Conservation (phyloP, 805 yeast species). For the Pichia manshurica region DNA sequence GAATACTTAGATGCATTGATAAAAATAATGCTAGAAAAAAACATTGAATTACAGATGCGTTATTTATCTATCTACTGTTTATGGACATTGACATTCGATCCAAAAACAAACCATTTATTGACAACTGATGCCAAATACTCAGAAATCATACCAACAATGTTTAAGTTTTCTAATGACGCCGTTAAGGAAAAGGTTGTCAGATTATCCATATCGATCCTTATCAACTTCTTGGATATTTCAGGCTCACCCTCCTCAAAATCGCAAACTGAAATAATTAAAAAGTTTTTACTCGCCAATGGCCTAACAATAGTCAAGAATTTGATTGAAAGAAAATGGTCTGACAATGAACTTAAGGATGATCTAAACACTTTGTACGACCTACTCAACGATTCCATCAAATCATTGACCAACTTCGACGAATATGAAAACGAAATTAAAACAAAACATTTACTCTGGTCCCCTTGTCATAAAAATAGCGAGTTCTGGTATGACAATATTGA, state of each 20-base stretch:
- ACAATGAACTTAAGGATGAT: conserved; percentile 80
- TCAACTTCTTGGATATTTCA: conserved; percentile 45
- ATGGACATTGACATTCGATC: conserved; percentile 82
- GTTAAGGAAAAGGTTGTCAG: conserved; percentile 91
- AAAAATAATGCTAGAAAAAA: conserved; percentile 38
- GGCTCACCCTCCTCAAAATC: conserved; percentile 25
- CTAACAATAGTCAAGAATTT: conserved; percentile 61
- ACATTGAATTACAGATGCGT: conserved; percentile 68
- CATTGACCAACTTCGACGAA: conserved; percentile 88
- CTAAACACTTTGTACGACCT: conserved; percentile 50
- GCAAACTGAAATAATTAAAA: conserved; percentile 49
- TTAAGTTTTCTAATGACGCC: conserved; percentile 63
- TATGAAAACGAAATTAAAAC: conserved; percentile 79
- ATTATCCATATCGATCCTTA: conserved; percentile 67
- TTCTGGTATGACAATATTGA: conserved; percentile 84
- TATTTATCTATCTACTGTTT: conserved; percentile 71
- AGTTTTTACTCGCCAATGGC: conserved; percentile 69
- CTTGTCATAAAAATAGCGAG: conserved; percentile 82
- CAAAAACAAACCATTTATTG: conserved; percentile 34
- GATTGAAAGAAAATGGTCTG: conserved; percentile 88
- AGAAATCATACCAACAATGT: conserved; percentile 47
- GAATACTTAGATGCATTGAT: conserved; percentile 46
- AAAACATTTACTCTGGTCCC: conserved; percentile 77
- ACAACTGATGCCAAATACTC: conserved; percentile 44
- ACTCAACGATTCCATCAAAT: conserved; percentile 68